These are phyloP conservation scores for Cyberlindnera xishuangbannaensis DNA, from an alignment of 805 yeast genomes.

Conservation along the genomic window DNA sequence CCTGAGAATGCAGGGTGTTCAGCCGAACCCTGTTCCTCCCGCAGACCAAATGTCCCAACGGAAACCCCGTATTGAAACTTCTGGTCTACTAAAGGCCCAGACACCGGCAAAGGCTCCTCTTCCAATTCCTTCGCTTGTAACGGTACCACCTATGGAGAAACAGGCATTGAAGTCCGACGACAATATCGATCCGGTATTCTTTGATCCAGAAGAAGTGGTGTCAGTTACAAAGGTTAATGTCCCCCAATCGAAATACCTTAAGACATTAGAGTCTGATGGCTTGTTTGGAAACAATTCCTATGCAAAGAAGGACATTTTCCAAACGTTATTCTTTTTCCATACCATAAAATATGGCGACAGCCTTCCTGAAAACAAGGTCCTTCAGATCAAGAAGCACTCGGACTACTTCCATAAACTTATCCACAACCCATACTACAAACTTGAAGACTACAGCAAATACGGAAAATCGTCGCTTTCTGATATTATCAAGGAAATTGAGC, in stretches of 20 bases:
- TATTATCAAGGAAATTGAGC: slow-evolving; percentile 26
- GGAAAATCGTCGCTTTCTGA: slow-evolving; percentile 14
- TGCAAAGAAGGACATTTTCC: slow-evolving; percentile 17
- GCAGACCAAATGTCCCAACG: too few relatives aligned
- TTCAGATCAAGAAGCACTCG: slow-evolving; percentile 1
- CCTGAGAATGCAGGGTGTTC: slow-evolving; percentile 4
- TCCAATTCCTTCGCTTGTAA: too few relatives aligned
- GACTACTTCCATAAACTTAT: slow-evolving; percentile 13
- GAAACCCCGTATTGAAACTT: background rate
- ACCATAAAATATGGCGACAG: slow-evolving; percentile 8
- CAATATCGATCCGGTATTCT: slow-evolving; percentile 15
- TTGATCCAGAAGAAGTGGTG: slow-evolving; percentile 11
- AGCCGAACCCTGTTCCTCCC: too few relatives aligned
- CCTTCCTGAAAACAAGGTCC: slow-evolving; percentile 2
- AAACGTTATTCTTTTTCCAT: slow-evolving; percentile 12
- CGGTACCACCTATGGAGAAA: background rate
- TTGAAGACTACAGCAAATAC: slow-evolving; percentile 17
- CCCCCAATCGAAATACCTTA: slow-evolving; percentile 12
- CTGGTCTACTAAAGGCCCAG: background rate
- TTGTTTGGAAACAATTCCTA: slow-evolving; percentile 16
- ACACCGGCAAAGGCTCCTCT: background rate
- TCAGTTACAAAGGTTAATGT: slow-evolving; percentile 9
- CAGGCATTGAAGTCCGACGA: slow-evolving; percentile 3
- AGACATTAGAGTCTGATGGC: slow-evolving; percentile 13
- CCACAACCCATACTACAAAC: slow-evolving; percentile 14